These are phyloP conservation scores for Agaricus bisporus DNA, from an alignment of 768 basidiomycete genomes.

Conservation along the genomic window DNA sequence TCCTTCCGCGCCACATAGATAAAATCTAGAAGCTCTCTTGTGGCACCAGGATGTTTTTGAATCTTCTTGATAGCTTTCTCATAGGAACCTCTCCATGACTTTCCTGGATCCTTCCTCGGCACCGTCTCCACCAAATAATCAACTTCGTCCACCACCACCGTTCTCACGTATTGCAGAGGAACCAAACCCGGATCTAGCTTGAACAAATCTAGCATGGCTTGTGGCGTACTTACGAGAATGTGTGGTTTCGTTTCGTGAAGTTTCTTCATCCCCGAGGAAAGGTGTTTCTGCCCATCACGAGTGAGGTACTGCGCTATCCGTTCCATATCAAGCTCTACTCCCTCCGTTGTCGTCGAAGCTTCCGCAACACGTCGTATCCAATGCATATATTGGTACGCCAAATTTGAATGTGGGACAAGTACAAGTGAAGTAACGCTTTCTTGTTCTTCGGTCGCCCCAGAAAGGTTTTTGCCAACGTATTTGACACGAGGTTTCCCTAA, in stretches of 20 bases:
- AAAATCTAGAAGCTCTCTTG: constrained; percentile 51
- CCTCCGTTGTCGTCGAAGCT: constrained; percentile 21
- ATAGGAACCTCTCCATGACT: constrained; percentile 27
- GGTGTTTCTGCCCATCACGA: constrained; percentile 39
- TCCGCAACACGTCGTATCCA: constrained; percentile 55
- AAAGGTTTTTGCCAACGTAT: constrained; percentile 15
- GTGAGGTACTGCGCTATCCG: constrained; percentile 54
- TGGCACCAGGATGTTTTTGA: constrained; percentile 50
- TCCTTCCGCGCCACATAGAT: constrained; percentile 39
- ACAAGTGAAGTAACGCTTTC: constrained; percentile 46
- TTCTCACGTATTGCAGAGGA: constrained; percentile 40
- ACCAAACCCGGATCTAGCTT: constrained; percentile 36
- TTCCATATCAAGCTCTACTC: constrained; percentile 20
- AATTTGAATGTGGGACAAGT: constrained; percentile 68
- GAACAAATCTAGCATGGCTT: constrained; percentile 55
- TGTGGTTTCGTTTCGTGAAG: constrained; percentile 46
- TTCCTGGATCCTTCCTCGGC: constrained; percentile 34
- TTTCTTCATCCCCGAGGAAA: constrained; percentile 31
- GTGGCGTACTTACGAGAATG: constrained; percentile 68
- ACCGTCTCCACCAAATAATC: constrained; percentile 62
- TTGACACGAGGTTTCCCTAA: constrained; percentile 46
- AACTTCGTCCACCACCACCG: constrained; percentile 69
- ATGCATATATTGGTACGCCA: constrained; percentile 58
- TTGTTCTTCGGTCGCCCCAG: constrained; percentile 16
- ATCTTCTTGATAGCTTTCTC: constrained; percentile 36